Base-by-base conservation (phyloP, 2,329 filamentous ascomycete genomes). In the Nothophaeocryptopus gaeumannii region DNA sequence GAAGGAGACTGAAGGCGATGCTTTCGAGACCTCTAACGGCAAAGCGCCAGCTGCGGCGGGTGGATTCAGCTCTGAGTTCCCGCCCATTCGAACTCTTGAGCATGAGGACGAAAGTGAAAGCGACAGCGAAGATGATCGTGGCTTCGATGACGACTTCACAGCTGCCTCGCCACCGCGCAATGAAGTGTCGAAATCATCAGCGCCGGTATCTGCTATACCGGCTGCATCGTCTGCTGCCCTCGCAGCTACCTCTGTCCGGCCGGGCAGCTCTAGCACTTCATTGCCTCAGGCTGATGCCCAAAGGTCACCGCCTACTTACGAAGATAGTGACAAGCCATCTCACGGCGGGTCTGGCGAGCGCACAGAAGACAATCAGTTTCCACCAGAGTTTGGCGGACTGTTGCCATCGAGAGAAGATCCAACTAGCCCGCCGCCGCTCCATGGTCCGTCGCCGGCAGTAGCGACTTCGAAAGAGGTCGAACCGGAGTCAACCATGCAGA, bases 71-170 rank as follows among this genome's bases (percentile, higher is more conserved):
- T 59, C 60, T 33, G 93, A 97, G 66, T 97, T 97, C 65, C 93
- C 93, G 30, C 93, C 92, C 0, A 96, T 97, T 53, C 84, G 86
- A n/a, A 89, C 92, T 66, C 73, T 96, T 50, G 86, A 88, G 54
- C 79, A 83, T 29, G 86, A 91, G 50, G 88, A 92, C 16, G 86
- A 95, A n/a, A 90, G 91, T 26, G 86, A 95, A 15, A 91, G 87
- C 26, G 72, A 72, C 15, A 81, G 81, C 41, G 89, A 88, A 36
- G 51, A 44, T 12, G 50, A 53, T 7, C 74, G 72, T 61, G 89
- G 91, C 0, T 97, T 97, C 65, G 92, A 95, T 42, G 93, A 99
- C 65, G 86, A 96, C 68, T 97, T 97, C 66, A 85, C 87, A 0
- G 83, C 88, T 11, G 79, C 81, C 29, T 78, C 74, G 37, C 70